Evolutionary conservation across 2,329 filamentous ascomycete genomes (phyloP), one percentile per base, ranked within the genome.

Genomic region (Xylaria sp.): DNA sequence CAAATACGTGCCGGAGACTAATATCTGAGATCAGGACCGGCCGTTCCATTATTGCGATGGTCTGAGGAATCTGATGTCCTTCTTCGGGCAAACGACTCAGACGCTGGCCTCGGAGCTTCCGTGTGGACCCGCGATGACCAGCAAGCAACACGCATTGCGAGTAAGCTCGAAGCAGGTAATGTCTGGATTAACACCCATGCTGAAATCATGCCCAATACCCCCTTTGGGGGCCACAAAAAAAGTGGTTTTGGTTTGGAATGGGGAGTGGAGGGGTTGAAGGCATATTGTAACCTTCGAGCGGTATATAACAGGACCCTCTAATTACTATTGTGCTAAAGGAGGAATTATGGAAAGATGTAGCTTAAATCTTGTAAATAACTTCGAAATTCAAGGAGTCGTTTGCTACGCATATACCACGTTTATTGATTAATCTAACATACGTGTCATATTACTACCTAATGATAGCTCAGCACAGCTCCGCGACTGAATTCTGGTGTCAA

Each of bases 111-210:
- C 2, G 83, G 79, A 48, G 82, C 81, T 40, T 83, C 79, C 31
- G 81, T 85, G 17, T 85, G 80, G 79, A 73, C 74, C 23, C 78
- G 77, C 55, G 79, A 84, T 72, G 68, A 81, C 6, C 77, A 74
- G 61, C 77, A 78, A 58, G 82, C 81, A 1, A 71, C 77, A 63
- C 70, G 75, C 44, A 78, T 85, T 53, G 81, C 80, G 2, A 73
- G 73, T 51, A 70, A 77, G 38, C 72, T 85, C 21, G 75, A 85
- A 69, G 80, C 82, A 21, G 83, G 83, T 1, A 83, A 74, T 17
- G 80, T 85, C 19, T 85, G 80, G 70, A 75, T 85, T 66, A 86
- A 85, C 72, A 71, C 72, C 1, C 77, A 79, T 63, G 76, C 77
- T 13, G 76, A 79, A 9, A 46, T 78, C 0, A 67, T 68, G 0